phyloP scores from a whole-genome alignment of 371 early-diverging fungal genomes.

The Mucor saturninus region DNA sequence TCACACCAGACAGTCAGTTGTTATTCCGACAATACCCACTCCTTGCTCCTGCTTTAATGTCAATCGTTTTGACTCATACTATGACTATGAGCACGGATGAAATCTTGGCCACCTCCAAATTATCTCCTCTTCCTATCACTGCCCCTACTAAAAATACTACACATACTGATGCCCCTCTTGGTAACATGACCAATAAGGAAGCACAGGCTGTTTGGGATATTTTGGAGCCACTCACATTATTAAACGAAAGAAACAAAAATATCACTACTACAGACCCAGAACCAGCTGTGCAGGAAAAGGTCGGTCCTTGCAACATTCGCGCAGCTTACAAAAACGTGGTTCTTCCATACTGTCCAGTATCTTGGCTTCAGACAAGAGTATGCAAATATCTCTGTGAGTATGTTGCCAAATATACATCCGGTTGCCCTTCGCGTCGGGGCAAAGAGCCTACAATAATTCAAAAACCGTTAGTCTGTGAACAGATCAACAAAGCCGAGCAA shows the following conservation, averaged over 20 bases:
- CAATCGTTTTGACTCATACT: constrained; percentile 48
- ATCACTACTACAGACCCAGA: not conserved
- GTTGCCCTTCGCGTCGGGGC: too few species aligned
- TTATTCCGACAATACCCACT: constrained; percentile 39
- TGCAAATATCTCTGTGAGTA: constrained; percentile 22
- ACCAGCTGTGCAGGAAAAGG: not conserved
- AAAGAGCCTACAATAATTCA: not conserved
- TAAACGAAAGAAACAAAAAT: constrained; percentile 23
- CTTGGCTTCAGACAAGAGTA: constrained; percentile 13
- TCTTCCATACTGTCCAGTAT: not conserved
- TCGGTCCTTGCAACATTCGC: not conserved
- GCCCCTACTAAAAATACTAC: not conserved
- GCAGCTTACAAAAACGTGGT: not conserved
- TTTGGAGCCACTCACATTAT: constrained; percentile 20
- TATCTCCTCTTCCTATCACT: constrained; percentile 13
- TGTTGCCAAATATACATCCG: not conserved
- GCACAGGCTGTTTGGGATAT: constrained; percentile 26
- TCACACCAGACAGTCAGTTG: not conserved
- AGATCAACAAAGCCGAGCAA: constrained; percentile 10
- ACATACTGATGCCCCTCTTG: constrained; percentile 2
- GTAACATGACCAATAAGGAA: constrained; percentile 20
- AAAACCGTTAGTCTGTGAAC: constrained; percentile 11
- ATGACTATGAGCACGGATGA: constrained; percentile 50
- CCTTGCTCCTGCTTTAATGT: constrained; percentile 52
- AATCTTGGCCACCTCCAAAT: constrained; percentile 31